phyloP scores from a whole-genome alignment of 1,284 basidiomycete genomes.

The Cryptococcus hybrid region DNA sequence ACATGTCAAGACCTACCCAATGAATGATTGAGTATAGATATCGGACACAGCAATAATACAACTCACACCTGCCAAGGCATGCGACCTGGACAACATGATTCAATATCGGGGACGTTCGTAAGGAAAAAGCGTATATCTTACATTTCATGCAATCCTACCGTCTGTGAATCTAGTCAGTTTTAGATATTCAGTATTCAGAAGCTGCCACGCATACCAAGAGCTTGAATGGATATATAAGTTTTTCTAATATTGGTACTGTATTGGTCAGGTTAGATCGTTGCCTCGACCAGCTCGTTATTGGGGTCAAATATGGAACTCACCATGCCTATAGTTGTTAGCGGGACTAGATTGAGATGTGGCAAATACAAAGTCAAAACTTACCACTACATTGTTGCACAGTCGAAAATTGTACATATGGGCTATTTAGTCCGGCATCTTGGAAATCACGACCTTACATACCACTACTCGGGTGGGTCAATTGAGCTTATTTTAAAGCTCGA shows the following conservation, averaged over 20 bases:
- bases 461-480: conserved; percentile 2
- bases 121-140: conserved; percentile 18
- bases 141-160: conserved; percentile 88
- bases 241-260: conserved; percentile 40
- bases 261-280: neutral
- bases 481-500: no score
- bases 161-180: conserved; percentile 54
- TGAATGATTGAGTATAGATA: conserved; percentile 7
- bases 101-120: neutral
- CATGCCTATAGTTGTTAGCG: conserved; percentile 21
- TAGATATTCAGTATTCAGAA: neutral
- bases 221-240: conserved; percentile 89
- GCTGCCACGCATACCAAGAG: conserved; percentile 53
- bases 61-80: conserved; percentile 64
- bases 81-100: conserved; percentile 60
- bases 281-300: neutral
- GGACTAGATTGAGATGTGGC: neutral
- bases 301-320: conserved; percentile 11
- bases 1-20: conserved; percentile 68
- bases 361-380: conserved; percentile 1
- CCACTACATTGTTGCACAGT: conserved; percentile 11
- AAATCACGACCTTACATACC: conserved; percentile 6
- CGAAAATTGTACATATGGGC: conserved; percentile 2
- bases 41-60: neutral
- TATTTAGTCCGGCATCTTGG: no score